Percentiles rank a stretch among this genome's conserved stretches.
These are phyloP conservation scores for Neospora caninum DNA, from an alignment of 169 alveolate species.

Conservation along the genomic window DNA sequence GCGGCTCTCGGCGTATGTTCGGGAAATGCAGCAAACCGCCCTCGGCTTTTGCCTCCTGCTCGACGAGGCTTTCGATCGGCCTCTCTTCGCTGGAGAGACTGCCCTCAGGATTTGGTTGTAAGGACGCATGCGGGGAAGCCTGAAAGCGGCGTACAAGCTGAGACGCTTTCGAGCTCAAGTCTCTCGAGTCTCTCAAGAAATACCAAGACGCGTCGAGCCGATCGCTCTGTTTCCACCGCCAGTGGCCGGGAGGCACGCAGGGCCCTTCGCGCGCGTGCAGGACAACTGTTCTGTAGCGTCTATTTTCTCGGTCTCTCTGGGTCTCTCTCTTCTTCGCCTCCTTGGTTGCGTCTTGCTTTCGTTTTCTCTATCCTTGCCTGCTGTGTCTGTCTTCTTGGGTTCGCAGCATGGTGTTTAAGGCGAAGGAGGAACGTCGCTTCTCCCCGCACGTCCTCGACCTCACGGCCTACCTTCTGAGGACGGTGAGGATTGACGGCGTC, in stretches of 20 bases:
- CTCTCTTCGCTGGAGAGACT: slow-evolving; percentile 47
- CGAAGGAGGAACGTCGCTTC: background rate
- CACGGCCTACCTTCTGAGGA: slow-evolving; percentile 21
- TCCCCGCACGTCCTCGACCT: background rate
- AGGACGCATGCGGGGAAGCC: too few relatives aligned
- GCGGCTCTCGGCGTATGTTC: slow-evolving; percentile 53
- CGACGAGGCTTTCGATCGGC: slow-evolving; percentile 66
- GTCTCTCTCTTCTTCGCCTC: too few relatives aligned
- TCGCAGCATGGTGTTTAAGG: slow-evolving; percentile 11
- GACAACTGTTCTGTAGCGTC: too few relatives aligned
- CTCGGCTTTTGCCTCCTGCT: slow-evolving; percentile 63
- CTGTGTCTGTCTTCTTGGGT: background rate
- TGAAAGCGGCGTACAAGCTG: too few relatives aligned
- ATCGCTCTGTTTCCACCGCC: too few relatives aligned
- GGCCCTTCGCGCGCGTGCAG: too few relatives aligned
- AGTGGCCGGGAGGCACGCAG: too few relatives aligned
- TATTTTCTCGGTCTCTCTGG: too few relatives aligned
- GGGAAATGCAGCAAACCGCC: slow-evolving; percentile 62
- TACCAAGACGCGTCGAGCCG: too few relatives aligned
- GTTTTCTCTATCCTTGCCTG: background rate
- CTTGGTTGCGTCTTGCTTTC: background rate
- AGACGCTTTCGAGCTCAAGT: too few relatives aligned
- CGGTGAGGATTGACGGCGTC: background rate
- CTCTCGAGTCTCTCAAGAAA: too few relatives aligned
- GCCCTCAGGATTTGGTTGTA: slow-evolving; percentile 68